A percentile compares a stretch with the other conserved stretches of the same genome.
These are phyloP conservation scores for Dryadomyces quercivorus DNA, from an alignment of 2,329 filamentous ascomycete genomes.

Conservation along the genomic window DNA sequence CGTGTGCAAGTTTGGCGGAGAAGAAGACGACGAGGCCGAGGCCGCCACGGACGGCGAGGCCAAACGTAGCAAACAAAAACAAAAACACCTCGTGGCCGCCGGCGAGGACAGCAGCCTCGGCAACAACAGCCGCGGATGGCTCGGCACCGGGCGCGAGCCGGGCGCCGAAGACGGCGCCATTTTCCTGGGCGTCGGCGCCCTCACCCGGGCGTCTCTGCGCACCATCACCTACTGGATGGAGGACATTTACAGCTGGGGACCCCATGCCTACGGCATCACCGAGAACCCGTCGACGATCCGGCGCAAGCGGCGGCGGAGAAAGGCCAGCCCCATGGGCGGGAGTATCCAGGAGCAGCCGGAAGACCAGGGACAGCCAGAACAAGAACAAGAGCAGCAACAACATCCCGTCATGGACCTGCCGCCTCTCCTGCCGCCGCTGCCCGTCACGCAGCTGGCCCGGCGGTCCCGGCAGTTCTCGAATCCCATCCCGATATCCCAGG, in stretches of 20 bases:
- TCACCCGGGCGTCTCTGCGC: slow-evolving; percentile 59
- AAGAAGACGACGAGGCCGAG: neutral
- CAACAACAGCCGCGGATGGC: slow-evolving; percentile 39
- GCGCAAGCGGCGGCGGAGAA: slow-evolving; percentile 16
- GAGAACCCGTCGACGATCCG: slow-evolving; percentile 58
- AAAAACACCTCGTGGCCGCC: neutral
- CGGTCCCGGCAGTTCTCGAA: slow-evolving; percentile 3
- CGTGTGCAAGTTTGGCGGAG: slow-evolving; percentile 53
- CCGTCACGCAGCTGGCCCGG: slow-evolving; percentile 12
- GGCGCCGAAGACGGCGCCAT: slow-evolving; percentile 69
- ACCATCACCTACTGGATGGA: slow-evolving; percentile 79
- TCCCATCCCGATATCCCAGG: neutral
- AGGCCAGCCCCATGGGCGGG: slow-evolving; percentile 4
- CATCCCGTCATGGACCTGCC: neutral
- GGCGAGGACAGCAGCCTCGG: neutral
- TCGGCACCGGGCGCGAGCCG: slow-evolving; percentile 58
- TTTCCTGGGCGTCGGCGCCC: slow-evolving; percentile 66
- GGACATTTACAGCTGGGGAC: slow-evolving; percentile 72
- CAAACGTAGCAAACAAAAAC: neutral
- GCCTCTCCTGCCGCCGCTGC: slow-evolving; percentile 11
- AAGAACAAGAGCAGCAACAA: neutral
- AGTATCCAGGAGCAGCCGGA: slow-evolving; percentile 8
- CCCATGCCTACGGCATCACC: slow-evolving; percentile 71
- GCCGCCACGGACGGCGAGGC: neutral
- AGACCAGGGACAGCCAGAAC: neutral